phyloP scores from a whole-genome alignment of 106 monocot genomes.

The Platanthera guangdongensis region DNA sequence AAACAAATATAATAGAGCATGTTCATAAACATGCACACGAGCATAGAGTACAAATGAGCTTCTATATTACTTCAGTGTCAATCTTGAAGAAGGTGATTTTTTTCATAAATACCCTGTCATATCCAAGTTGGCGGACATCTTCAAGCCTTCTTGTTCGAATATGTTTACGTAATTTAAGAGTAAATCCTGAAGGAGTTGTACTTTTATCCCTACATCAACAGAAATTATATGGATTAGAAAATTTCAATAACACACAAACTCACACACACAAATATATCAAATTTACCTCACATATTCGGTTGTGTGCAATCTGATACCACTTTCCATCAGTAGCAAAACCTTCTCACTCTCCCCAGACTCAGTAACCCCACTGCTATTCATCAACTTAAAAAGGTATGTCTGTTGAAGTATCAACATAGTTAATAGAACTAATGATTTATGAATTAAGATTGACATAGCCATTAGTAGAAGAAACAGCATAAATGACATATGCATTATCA shows the following conservation, averaged over 20 bases:
- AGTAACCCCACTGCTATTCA: constrained; percentile 96
- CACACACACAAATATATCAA: constrained; percentile 4
- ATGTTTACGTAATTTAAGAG: constrained; percentile 89
- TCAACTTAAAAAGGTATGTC: constrained; percentile 96
- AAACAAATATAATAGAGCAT: not conserved
- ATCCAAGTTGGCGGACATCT: constrained; percentile 96
- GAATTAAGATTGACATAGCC: not conserved
- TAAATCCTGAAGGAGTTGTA: constrained; percentile 96
- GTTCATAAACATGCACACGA: not conserved
- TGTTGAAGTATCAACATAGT: constrained; percentile 12
- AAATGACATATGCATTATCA: not conserved
- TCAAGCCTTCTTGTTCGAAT: constrained; percentile 89
- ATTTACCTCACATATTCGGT: constrained; percentile 74
- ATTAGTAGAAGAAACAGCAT: not conserved
- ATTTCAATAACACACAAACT: not conserved
- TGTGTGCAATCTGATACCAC: constrained; percentile 88
- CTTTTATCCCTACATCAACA: constrained; percentile 66
- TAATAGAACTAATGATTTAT: not conserved
- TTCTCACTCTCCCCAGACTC: constrained; percentile 98
- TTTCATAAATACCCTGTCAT: constrained; percentile 67
- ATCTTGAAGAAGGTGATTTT: not conserved
- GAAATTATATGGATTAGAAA: constrained; percentile 1
- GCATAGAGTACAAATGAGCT: not conserved
- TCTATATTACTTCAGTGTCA: not conserved
- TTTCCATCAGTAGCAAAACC: constrained; percentile 90